phyloP scores from a whole-genome alignment of 148 eudicot species.

The Rhododendron ferrugineum region DNA sequence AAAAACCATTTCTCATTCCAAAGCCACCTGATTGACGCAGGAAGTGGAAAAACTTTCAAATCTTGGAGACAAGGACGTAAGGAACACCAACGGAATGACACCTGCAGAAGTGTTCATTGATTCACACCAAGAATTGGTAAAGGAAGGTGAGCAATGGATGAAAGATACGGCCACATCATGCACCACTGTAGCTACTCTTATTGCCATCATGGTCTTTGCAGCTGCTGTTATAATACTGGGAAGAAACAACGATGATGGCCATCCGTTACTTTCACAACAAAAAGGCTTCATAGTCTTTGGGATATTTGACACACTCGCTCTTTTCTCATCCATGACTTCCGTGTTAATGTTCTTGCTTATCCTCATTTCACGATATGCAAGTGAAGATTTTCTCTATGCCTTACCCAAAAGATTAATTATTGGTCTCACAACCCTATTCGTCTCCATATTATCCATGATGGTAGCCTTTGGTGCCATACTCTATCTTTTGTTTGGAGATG shows the following conservation, averaged over 20 bases:
- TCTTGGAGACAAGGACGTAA: not conserved
- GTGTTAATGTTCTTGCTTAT: not conserved
- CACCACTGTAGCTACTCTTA: not conserved
- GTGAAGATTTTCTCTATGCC: not conserved
- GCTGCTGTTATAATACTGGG: not conserved
- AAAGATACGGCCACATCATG: not conserved
- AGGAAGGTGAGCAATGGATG: not conserved
- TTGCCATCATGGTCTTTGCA: not conserved
- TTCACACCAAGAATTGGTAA: not conserved
- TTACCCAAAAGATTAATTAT: not conserved
- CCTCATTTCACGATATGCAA: not conserved
- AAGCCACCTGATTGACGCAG: not conserved
- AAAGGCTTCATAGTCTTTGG: not conserved
- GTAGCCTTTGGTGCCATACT: not conserved
- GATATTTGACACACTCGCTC: not conserved
- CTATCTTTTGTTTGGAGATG: not conserved
- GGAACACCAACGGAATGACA: not conserved
- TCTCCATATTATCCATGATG: not conserved
- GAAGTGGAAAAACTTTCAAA: not conserved
- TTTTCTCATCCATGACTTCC: not conserved
- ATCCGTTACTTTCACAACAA: not conserved
- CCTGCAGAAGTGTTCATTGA: not conserved
- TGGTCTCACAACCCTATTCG: not conserved
- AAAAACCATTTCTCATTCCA: not conserved
- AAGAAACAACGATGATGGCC: not conserved